Conservation (phyloP, 495 filamentous ascomycete genomes). For the Xeromyces bisporus region DNA sequence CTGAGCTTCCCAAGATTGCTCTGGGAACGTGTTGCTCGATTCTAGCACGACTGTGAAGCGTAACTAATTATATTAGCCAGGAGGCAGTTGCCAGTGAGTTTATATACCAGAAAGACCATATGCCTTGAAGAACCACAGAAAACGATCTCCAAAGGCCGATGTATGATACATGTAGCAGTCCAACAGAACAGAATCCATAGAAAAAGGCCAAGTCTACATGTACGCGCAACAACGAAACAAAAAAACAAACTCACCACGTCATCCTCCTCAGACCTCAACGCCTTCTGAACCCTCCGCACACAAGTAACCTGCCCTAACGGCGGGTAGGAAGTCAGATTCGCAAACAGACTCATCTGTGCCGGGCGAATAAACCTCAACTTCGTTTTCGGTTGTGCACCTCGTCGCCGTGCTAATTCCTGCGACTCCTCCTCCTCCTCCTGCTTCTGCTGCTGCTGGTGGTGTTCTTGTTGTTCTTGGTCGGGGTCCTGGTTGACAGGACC, state of each 20-base stretch:
- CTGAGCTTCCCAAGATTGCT: conserved; percentile 51
- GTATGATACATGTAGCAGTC: no score
- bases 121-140: neutral
- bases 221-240: no score
- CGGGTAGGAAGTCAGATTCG: conserved; percentile 40
- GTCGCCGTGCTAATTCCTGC: no score
- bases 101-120: neutral
- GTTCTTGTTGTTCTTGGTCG: neutral
- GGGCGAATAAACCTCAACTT: conserved; percentile 22
- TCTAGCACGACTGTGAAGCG: conserved; percentile 58
- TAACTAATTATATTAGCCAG: conserved; percentile 18
- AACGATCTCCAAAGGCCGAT: no score
- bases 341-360: conserved; percentile 33
- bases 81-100: neutral
- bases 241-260: conserved; percentile 12
- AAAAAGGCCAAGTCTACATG: no score
- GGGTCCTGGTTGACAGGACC: conserved; percentile 4
- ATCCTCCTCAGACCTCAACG: conserved; percentile 8
- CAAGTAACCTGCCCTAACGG: conserved; percentile 54
- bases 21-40: conserved; percentile 33
- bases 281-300: conserved; percentile 20
- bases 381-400: no score
- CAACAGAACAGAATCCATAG: no score
- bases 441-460: neutral
- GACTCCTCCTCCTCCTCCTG: neutral